A percentile compares a stretch with the other conserved stretches of the same genome.
Conservation (phyloP, 2,329 filamentous ascomycete genomes). For the Phyllosticta capitalensis region DNA sequence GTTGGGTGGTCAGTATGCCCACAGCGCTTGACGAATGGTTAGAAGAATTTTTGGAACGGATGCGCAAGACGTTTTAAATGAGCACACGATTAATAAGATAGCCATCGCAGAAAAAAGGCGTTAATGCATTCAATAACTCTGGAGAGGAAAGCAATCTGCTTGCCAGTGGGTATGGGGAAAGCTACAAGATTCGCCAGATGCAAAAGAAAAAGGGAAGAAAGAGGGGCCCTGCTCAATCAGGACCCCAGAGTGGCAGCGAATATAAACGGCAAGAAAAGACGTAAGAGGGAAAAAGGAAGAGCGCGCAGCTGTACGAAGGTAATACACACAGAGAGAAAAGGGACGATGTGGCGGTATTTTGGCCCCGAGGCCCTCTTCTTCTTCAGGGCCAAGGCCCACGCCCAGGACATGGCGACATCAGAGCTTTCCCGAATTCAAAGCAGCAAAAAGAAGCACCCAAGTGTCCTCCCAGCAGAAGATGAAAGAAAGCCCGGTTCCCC, state of each 20-base stretch:
- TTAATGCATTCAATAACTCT: too few relatives aligned
- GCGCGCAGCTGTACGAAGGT: not conserved
- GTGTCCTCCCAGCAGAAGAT: slow-evolving; percentile 4
- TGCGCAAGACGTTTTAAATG: too few relatives aligned
- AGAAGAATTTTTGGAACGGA: too few relatives aligned
- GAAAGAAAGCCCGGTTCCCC: not conserved
- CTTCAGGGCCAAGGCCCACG: not conserved
- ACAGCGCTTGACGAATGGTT: too few relatives aligned
- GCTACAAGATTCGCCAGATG: not conserved
- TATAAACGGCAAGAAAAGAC: not conserved
- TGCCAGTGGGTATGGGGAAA: not conserved
- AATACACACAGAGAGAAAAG: not conserved
- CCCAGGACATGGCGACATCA: not conserved
- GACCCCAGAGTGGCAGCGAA: not conserved
- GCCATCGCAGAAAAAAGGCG: too few relatives aligned
- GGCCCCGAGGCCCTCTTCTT: not conserved
- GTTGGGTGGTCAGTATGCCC: too few relatives aligned
- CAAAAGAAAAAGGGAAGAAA: not conserved
- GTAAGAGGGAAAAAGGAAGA: not conserved
- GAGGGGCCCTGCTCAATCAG: not conserved
- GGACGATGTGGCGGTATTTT: not conserved
- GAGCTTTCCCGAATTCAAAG: not conserved
- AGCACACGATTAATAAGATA: too few relatives aligned
- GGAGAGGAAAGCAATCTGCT: not conserved
- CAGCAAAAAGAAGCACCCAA: slow-evolving; percentile 1